Conservation (phyloP, 2,329 filamentous ascomycete species). For the Hypoxylon sp. region DNA sequence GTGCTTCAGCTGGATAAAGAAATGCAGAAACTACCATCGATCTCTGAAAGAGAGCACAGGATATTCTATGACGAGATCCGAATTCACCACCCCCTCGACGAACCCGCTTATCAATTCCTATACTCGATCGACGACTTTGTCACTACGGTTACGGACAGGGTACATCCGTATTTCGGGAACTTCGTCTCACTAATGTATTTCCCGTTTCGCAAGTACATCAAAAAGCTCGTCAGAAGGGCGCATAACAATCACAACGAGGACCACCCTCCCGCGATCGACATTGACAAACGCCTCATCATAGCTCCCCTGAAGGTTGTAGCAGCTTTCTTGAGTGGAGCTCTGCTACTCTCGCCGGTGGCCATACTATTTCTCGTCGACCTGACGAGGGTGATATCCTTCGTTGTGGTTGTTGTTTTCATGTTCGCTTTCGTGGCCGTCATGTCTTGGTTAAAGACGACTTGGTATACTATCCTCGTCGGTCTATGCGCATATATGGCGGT, state of each 20-base stretch:
- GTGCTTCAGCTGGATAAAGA: constrained; percentile 20
- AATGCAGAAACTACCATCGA: constrained; percentile 20
- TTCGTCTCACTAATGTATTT: neutral
- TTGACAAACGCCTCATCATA: neutral
- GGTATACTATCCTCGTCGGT: constrained; percentile 29
- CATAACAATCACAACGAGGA: neutral
- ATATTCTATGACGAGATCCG: constrained; percentile 14
- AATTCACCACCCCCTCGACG: neutral
- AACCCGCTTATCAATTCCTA: constrained; percentile 9
- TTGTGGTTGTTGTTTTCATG: constrained; percentile 19
- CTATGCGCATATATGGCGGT: constrained; percentile 32
- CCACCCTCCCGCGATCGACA: constrained; percentile 13
- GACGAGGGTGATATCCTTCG: neutral
- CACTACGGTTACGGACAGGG: constrained; percentile 11
- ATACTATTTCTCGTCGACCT: constrained; percentile 30
- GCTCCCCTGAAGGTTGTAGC: constrained; percentile 7
- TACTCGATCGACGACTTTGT: constrained; percentile 21
- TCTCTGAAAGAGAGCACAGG: constrained; percentile 18
- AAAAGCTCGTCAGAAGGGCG: constrained; percentile 14
- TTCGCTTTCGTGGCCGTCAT: constrained; percentile 18
- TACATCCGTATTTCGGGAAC: constrained; percentile 16
- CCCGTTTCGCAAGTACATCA: constrained; percentile 11
- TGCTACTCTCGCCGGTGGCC: constrained; percentile 24
- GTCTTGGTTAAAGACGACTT: constrained; percentile 6
- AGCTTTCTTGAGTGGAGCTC: constrained; percentile 7